Percentiles rank a stretch among this genome's conserved stretches.
Evolutionary conservation across 345 rosid genomes (phyloP).

Genomic region (Brassica rapa): DNA sequence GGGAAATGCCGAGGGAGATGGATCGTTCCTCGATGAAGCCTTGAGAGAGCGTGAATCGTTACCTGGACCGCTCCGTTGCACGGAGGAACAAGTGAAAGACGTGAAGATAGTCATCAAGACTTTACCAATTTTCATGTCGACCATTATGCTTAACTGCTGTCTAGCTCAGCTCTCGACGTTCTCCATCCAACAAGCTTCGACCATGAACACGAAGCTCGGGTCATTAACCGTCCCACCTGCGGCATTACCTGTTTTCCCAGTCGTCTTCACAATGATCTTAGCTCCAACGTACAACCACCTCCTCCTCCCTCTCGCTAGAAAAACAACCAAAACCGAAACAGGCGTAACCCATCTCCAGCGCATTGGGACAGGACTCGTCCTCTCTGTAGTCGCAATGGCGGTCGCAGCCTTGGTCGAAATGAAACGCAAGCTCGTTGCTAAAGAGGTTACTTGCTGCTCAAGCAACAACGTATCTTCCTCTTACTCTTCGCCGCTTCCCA

Average conservation of each 20-base stretch:
- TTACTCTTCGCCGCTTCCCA: slow-evolving; percentile 59
- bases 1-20: slow-evolving; percentile 29
- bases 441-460: slow-evolving; percentile 36
- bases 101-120: slow-evolving; percentile 64
- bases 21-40: slow-evolving; percentile 55
- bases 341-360: slow-evolving; percentile 80
- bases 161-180: slow-evolving; percentile 96
- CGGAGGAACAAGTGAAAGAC: slow-evolving; percentile 60
- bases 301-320: slow-evolving; percentile 64
- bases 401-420: slow-evolving; percentile 77
- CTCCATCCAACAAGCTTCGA: slow-evolving; percentile 89
- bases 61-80: slow-evolving; percentile 50
- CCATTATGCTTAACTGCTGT: slow-evolving; percentile 87
- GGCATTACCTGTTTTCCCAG: slow-evolving; percentile 84
- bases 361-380: slow-evolving; percentile 74
- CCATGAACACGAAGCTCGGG: slow-evolving; percentile 79
- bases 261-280: slow-evolving; percentile 71
- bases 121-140: slow-evolving; percentile 79
- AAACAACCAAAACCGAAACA: slow-evolving; percentile 60
- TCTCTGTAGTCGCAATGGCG: slow-evolving; percentile 77
- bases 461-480: slow-evolving; percentile 30
- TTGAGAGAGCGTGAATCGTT: slow-evolving; percentile 26
- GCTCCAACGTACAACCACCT: slow-evolving; percentile 74
- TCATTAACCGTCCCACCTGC: slow-evolving; percentile 79
- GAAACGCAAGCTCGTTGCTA: slow-evolving; percentile 55